These are phyloP conservation scores for Cladochytrium replicatum DNA, from an alignment of 192 early-diverging fungal genomes.

Conservation along the genomic window DNA sequence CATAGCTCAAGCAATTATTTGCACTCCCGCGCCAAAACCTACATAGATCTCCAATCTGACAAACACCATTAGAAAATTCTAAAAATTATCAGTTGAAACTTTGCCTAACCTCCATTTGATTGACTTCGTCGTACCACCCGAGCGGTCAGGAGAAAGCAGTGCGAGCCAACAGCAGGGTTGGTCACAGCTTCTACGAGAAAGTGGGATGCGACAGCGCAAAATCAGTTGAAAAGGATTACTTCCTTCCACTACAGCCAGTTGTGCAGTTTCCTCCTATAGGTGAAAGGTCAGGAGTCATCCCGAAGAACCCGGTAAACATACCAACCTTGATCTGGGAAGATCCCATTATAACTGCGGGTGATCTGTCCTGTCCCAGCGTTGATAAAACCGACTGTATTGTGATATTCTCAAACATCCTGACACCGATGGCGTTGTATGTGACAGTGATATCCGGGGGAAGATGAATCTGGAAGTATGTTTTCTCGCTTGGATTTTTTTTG, in stretches of 20 bases:
- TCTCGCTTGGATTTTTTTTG: conserved; percentile 9
- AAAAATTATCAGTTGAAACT: no score
- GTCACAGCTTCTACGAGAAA: conserved; percentile 17
- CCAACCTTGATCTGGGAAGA: conserved; percentile 24
- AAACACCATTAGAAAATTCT: no score
- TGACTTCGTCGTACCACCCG: conserved; percentile 26
- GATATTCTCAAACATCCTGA: conserved; percentile 7
- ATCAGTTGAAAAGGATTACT: conserved; percentile 2
- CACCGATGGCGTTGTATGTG: conserved; percentile 1
- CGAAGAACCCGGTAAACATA: no score
- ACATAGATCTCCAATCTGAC: no score
- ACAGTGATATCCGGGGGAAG: conserved; percentile 7
- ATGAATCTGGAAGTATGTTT: conserved; percentile 23
- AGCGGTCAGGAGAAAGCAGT: conserved; percentile 1
- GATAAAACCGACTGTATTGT: conserved; percentile 10
- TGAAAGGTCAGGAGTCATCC: no score
- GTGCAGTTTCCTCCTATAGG: conserved; percentile 7
- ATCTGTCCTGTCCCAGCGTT: no score
- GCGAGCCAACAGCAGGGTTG: conserved; percentile 19
- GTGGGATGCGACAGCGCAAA: conserved; percentile 12
- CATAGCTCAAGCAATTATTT: no score
- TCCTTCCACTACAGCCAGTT: conserved; percentile 6
- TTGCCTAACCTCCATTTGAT: no score
- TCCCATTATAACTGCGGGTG: conserved; percentile 16
- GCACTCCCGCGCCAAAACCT: no score